Conservation (phyloP, 2,329 filamentous ascomycete species). For the Exserohilum turcica region DNA sequence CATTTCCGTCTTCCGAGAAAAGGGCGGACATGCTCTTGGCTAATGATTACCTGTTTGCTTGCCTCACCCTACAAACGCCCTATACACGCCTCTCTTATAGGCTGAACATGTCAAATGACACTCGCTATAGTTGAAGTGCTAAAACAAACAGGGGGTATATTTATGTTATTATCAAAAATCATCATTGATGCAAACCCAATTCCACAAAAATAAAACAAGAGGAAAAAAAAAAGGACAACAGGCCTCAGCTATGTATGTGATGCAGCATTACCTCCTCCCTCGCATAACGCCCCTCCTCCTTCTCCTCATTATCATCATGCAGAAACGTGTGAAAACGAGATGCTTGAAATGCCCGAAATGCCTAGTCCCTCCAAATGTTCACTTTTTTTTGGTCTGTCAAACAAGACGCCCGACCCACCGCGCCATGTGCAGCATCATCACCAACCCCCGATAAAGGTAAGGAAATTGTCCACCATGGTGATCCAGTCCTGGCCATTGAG, state of each 20-base stretch:
- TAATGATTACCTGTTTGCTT: no score
- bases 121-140: neutral
- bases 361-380: neutral
- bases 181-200: neutral
- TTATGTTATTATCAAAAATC: neutral
- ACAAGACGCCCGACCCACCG: neutral
- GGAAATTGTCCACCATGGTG: conserved; percentile 42
- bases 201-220: neutral
- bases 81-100: neutral
- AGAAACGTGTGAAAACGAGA: neutral
- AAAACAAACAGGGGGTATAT: conserved; percentile 6
- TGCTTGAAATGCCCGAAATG: neutral
- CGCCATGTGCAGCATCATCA: conserved; percentile 4
- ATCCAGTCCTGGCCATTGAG: conserved; percentile 46
- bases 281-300: neutral
- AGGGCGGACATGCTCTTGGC: no score
- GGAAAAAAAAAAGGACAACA: neutral
- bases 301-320: neutral
- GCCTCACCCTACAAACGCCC: no score
- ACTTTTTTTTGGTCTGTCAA: neutral
- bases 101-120: neutral
- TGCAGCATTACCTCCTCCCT: no score
- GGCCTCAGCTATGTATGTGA: neutral
- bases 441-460: conserved; percentile 41
- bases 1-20: conserved; percentile 1